Evolutionary conservation across 2,329 filamentous ascomycete genomes (phyloP), one percentile per base, ranked within the genome.

Genomic region (Blastomyces silverae): DNA sequence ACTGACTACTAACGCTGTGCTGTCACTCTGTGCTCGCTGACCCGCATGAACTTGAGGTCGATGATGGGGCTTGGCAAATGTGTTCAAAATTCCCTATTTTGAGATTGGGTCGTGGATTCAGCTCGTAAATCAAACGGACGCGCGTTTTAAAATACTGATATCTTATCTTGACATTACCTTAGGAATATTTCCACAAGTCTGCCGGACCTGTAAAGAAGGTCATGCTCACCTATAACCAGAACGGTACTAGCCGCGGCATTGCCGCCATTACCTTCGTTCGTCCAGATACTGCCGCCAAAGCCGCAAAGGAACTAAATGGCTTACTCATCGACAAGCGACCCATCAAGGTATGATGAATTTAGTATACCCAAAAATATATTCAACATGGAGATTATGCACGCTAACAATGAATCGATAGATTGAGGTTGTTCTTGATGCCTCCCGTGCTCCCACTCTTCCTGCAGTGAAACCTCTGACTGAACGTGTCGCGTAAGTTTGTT

Each of bases 181-280:
- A 99, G 94, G 94, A 99, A 82, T 99, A 97, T 80, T 97, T 99
- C 79, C 81, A 84, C 74, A 89, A 91, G 75, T 89, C 90, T 72
- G 87, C 96, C 77, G 93, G 92, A 71, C 86, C 89, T 69, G 90
- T 97, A 79, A 97, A 95, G 85, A 89, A 85, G 79, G 91, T 95
- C 69, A 88, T 94, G 71, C 83, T 99, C 72, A 91, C 90, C 62
- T 99, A 99, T 80, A 94, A 93, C 73, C 91, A 93, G 69, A 91
- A 90, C 75, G 93, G 93, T 69, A 86, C 88, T 71, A 97, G 92
- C 84, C 90, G 92, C 75, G 94, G 94, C 70, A 91, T 93, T 74
- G 92, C 92, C 72, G 94, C 91, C 64, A 89, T 99, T 71, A 87
- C 88, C 69, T 99, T 99, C 82, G 80, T 79, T 77, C 90, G 91